Evolutionary conservation across 257 asterid genomes (phyloP), one percentile per base, ranked within the genome.

Genomic region (Fraxinus americana): DNA sequence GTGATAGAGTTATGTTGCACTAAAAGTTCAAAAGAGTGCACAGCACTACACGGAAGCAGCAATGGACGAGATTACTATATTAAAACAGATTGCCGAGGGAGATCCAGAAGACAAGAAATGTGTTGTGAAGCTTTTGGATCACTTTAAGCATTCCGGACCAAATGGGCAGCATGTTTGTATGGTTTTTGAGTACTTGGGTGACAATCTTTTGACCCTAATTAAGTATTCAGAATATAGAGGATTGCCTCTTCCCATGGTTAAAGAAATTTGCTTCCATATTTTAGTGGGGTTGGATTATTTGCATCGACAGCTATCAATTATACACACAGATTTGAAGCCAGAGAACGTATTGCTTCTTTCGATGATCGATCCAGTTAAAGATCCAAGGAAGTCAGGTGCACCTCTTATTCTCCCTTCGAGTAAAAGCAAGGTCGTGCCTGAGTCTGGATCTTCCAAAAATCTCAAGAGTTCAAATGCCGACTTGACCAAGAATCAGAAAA

Each of bases 111-210:
- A 96, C 78, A 84, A 84, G 73, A 96, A 89, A 86, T 96, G 94
- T 85, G 99, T 93, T 70, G 99, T 96, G 82, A 93, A 92, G 87
- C 92, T 96, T 70, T 80, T 96, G 90, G 97, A 96, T 86, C 91
- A 96, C 82, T 96, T 96, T 77, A 93, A 96, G 92, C 99, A 93
- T 87, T 91, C 95, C 16, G 99, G 99, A n/a, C 97, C 98, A 8
- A 96, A 96, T 71, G 99, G 98, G 27, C 96, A 93, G 78, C 99
- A 96, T 63, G 95, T 96, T 13, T 96, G 98, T 79, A 96, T 96
- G 99, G 97, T 96, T 52, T 92, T 96, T 68, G 99, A 96, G 76
- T 96, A 88, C 83, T 82, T 96, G 80, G 99, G 99, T 7, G 98
- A 96, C 82, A 96, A 92, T 82, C 97, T 96, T 68, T 83, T 93